Base-by-base conservation (phyloP, 257 asterid genomes). In the Thymus quinquecostatus region DNA sequence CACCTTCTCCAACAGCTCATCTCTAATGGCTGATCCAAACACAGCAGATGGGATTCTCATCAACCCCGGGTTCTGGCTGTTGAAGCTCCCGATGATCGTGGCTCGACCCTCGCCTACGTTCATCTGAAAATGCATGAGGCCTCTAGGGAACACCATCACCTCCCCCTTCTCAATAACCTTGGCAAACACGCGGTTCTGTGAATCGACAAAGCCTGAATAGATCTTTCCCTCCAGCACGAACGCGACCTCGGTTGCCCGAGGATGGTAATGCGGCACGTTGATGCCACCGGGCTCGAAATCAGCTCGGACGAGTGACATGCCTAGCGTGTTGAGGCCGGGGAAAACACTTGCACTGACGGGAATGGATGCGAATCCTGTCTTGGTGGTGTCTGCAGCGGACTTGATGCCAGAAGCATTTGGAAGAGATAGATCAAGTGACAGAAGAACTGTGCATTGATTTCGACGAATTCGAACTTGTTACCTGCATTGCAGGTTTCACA, bases 131-230 rank as follows among this genome's bases (percentile, higher is more conserved):
- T 87, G 97, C 63, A 92, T 34, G 21, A 92, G 33, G 0, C 96
- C 97, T 75, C 65, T 82, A 2, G 97, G 96, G 68, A 89, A 87
- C 62, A 91, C 93, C 95, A 91, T 89, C 0, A 91, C 96, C 41
- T 89, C 95, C 10, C 95, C 96, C 34, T 82, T 85, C 85, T 86
- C 96, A 28, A 90, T 41, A 38, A 88, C 92, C 68, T 80, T 86
- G 0, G 93, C 92, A 41, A 86, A 88, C 6, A 92, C 89, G 3
- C 81, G 63, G 72, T 85, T 86, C 44, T 60, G 62, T 14, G 97
- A 81, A 60, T 92, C 96, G 12, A 92, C 87, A 61, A 89, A 92
- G 5, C 97, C 97, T 0, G 96, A 83, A 62, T 91, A 89, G 8
- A 91, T 62, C 80, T 57, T 84, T 4, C 96, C 97, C 38, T 91